A percentile compares a stretch with the other conserved stretches of the same genome.
Conservation (phyloP, 148 eudicot genomes). For the Silene uniflora region DNA sequence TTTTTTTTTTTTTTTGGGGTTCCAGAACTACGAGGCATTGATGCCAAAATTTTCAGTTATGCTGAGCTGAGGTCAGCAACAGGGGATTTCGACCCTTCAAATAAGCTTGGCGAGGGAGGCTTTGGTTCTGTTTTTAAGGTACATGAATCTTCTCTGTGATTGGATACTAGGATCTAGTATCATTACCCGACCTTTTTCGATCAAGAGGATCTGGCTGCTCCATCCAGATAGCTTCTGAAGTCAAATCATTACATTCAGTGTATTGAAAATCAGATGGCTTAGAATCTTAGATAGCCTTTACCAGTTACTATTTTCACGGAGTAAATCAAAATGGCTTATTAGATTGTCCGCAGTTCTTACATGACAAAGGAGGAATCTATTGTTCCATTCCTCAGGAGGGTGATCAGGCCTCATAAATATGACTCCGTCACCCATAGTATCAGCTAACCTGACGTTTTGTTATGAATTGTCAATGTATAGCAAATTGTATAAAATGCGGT, state of each 20-base stretch:
- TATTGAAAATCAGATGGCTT: too few species aligned
- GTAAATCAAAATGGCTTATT: too few species aligned
- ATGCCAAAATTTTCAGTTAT: constrained; percentile 52
- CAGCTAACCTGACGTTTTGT: too few species aligned
- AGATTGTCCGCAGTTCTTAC: too few species aligned
- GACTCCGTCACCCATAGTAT: too few species aligned
- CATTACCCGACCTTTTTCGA: not conserved
- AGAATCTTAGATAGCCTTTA: too few species aligned
- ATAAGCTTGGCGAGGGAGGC: constrained; percentile 44
- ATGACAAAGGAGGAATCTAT: too few species aligned
- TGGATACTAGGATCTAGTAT: not conserved
- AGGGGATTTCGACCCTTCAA: constrained; percentile 30
- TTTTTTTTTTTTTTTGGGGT: constrained; percentile 8
- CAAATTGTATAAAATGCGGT: too few species aligned
- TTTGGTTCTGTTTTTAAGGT: constrained; percentile 44
- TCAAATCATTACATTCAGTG: not conserved
- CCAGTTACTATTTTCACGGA: too few species aligned
- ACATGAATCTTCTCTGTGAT: not conserved
- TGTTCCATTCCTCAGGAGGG: too few species aligned
- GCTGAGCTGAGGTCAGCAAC: constrained; percentile 69
- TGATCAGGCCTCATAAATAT: too few species aligned
- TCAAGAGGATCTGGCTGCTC: not conserved
- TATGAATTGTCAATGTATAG: too few species aligned
- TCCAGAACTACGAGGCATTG: constrained; percentile 61
- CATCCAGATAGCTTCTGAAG: not conserved